Percentiles rank a stretch among this genome's conserved stretches.
Evolutionary conservation across 116 monocot species (phyloP).

Genomic region (Dioscorea cayenensis): DNA sequence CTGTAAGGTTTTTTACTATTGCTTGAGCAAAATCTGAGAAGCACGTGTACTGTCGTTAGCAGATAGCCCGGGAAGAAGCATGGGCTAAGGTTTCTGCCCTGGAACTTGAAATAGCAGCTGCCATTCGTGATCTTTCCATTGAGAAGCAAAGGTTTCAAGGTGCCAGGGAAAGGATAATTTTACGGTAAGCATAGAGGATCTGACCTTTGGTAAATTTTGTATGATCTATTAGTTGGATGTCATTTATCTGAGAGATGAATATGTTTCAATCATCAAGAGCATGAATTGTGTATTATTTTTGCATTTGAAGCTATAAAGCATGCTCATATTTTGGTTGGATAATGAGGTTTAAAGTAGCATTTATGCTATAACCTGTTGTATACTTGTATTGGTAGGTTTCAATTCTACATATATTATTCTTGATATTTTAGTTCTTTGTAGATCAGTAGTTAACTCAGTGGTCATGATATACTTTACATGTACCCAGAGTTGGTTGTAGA

Average conservation of each 20-base stretch:
- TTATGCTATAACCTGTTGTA: too few relatives aligned
- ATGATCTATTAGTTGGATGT: neutral
- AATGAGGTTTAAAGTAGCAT: too few relatives aligned
- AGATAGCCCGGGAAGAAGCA: conserved; percentile 98
- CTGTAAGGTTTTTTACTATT: neutral
- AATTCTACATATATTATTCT: too few relatives aligned
- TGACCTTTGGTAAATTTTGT: conserved; percentile 4
- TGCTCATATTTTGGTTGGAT: too few relatives aligned
- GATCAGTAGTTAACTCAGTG: too few relatives aligned
- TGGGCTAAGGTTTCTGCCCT: conserved; percentile 97
- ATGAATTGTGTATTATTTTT: neutral
- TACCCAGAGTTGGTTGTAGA: too few relatives aligned
- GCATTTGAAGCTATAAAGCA: neutral
- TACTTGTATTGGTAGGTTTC: too few relatives aligned
- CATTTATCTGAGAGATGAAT: neutral
- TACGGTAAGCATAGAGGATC: conserved; percentile 47
- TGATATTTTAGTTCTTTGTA: too few relatives aligned
- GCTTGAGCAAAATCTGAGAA: conserved; percentile 34
- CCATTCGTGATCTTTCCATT: conserved; percentile 75
- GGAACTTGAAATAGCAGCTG: conserved; percentile 93
- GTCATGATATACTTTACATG: too few relatives aligned
- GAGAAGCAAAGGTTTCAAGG: conserved; percentile 97
- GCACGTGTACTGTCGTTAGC: conserved; percentile 57
- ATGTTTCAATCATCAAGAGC: neutral
- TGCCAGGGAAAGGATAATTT: conserved; percentile 89